A percentile compares a stretch with the other conserved stretches of the same genome.
phyloP scores from a whole-genome alignment of 2,329 filamentous ascomycete genomes.

The Clonostachys rosea region DNA sequence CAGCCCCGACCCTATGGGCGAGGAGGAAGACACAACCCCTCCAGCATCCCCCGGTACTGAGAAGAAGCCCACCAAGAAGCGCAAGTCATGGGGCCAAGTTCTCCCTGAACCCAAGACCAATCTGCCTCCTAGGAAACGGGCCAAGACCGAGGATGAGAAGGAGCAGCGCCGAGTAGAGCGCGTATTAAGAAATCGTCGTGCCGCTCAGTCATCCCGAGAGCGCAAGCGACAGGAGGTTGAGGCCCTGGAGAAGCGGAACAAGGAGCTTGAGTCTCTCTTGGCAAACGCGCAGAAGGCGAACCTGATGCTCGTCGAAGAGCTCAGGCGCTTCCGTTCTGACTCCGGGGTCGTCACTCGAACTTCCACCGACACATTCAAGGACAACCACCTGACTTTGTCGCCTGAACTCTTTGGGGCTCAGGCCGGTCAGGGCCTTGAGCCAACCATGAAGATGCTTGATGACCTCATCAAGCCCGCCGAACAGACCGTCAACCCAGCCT shows the following conservation, averaged over 20 bases:
- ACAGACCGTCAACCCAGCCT: slow-evolving; percentile 55
- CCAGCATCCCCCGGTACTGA: slow-evolving; percentile 25
- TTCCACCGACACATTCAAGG: slow-evolving; percentile 15
- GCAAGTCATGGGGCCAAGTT: slow-evolving; percentile 98
- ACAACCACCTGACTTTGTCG: slow-evolving; percentile 50
- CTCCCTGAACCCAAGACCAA: slow-evolving; percentile 96
- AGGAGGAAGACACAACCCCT: slow-evolving; percentile 1
- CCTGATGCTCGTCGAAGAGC: slow-evolving; percentile 39
- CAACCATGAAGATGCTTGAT: slow-evolving; percentile 26
- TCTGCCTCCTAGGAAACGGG: slow-evolving; percentile 90
- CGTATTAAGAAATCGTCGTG: slow-evolving; percentile 91
- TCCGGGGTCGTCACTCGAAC: slow-evolving; percentile 30
- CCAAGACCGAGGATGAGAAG: slow-evolving; percentile 98
- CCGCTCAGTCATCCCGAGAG: slow-evolving; percentile 93
- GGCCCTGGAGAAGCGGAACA: slow-evolving; percentile 72
- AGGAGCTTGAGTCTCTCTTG: slow-evolving; percentile 62
- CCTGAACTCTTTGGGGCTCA: slow-evolving; percentile 52
- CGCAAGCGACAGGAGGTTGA: slow-evolving; percentile 88
- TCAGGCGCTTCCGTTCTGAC: slow-evolving; percentile 41
- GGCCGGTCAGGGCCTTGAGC: slow-evolving; percentile 23
- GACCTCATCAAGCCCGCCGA: slow-evolving; percentile 29
- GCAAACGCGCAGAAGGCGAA: slow-evolving; percentile 53
- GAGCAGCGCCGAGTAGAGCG: slow-evolving; percentile 96
- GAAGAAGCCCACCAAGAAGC: slow-evolving; percentile 82
- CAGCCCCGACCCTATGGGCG: slow-evolving; percentile 7